Evolutionary conservation across 2,329 filamentous ascomycete species (phyloP), one percentile per base, ranked within the genome.

Genomic region (Fusarium annulatum): DNA sequence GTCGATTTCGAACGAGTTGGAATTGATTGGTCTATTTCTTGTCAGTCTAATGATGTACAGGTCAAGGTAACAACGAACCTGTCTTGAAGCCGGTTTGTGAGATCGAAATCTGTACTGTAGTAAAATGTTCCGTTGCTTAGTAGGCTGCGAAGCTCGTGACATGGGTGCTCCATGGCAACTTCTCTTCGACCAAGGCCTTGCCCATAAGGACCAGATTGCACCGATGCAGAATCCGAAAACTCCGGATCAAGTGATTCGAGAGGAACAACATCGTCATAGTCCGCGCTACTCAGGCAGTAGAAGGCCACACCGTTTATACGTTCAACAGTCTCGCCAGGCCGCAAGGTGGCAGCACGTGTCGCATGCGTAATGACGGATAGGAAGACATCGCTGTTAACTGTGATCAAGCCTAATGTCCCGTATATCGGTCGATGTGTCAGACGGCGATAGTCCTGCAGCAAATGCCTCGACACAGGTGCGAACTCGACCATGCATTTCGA

Each of bases 101-200:
- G 86, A 80, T 99, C 96, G 81, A 99, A 99, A 82, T 98, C 95
- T n/a, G 94, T 94, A 80, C 95, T 98, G 84, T 98, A 99, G 82
- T 98, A 99, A 81, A 99, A 99, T 36, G 93, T 97, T 33, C 96
- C 95, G 81, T 97, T 95, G 79, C 94, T 93, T 63, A 99, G 86
- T 42, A 99, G 88, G 86, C 97, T 98, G 82, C 96, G 95, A 67
- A 99, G 83, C 51, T 96, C 94, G 77, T 94, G 86, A 82, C 96
- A 98, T 11, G 96, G 96, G 82, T 98, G 95, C 79, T 98, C 95
- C 36, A 94, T 82, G 33, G 91, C 83, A 46, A 90, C 85, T 48
- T 98, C 94, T 76, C 90, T 88, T 64, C 91, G 88, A 64, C 92
- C 90, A 19, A 90, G 81, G 41, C 81, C 80, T 69, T 84, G 82